phyloP scores from a whole-genome alignment of 805 yeast species.

The Candida railenensis region DNA sequence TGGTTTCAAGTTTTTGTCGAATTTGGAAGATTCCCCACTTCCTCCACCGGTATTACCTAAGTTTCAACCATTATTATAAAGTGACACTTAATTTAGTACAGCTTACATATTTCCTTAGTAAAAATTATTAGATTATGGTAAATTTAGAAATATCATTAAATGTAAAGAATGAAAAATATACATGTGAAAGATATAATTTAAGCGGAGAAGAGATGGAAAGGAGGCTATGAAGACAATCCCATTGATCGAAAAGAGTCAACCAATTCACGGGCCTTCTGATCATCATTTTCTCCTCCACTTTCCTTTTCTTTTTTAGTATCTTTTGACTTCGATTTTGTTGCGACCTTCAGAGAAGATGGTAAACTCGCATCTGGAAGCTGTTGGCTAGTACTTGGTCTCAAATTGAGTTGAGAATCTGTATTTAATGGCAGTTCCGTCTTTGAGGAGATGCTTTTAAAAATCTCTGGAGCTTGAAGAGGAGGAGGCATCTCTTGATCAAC shows the following conservation, averaged over 20 bases:
- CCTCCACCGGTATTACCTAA: slow-evolving; percentile 23
- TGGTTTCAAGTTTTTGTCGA: slow-evolving; percentile 19
- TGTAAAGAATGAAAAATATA: not conserved
- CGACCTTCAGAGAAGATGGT: not conserved
- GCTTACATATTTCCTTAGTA: not conserved
- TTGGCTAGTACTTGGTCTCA: not conserved
- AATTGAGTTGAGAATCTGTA: not conserved
- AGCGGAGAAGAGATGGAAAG: not conserved
- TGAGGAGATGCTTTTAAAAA: not conserved
- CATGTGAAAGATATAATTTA: not conserved
- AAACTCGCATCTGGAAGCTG: slow-evolving; percentile 6
- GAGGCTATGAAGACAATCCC: slow-evolving; percentile 4
- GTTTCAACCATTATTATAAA: slow-evolving; percentile 30
- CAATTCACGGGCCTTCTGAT: slow-evolving; percentile 28
- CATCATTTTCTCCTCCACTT: slow-evolving; percentile 18
- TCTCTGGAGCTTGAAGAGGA: no score
- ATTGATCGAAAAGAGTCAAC: slow-evolving; percentile 20
- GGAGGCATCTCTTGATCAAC: no score
- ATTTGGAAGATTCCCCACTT: slow-evolving; percentile 15
- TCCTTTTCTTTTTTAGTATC: not conserved
- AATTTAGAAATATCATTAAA: not conserved
- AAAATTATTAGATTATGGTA: not conserved
- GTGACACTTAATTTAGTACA: not conserved
- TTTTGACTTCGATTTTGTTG: not conserved
- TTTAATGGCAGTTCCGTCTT: not conserved